phyloP scores from a whole-genome alignment of 345 rosid species.

The Salix brachista region DNA sequence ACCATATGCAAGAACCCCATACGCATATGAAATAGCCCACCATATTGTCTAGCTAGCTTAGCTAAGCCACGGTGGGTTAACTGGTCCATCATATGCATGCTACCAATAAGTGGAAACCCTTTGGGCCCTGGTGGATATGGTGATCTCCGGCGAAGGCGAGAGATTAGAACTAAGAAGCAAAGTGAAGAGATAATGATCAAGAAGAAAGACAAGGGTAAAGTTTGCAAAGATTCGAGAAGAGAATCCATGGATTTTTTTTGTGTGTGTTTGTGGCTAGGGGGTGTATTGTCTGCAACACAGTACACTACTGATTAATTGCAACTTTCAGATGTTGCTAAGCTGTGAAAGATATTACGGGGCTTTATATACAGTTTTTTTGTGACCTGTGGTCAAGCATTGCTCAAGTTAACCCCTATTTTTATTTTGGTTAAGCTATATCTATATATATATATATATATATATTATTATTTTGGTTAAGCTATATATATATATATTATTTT shows the following conservation, averaged over 20 bases:
- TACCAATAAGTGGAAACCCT: constrained; percentile 81
- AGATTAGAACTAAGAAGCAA: constrained; percentile 35
- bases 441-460: too few relatives aligned
- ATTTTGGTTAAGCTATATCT: background rate
- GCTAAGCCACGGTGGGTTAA: constrained; percentile 88
- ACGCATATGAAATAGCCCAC: constrained; percentile 72
- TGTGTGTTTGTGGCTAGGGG: background rate
- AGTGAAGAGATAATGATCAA: constrained; percentile 37
- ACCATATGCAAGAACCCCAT: constrained; percentile 77
- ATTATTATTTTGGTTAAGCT: background rate
- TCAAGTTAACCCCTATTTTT: background rate
- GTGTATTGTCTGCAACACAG: background rate
- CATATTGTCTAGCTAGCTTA: constrained; percentile 54
- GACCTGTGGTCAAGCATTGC: background rate
- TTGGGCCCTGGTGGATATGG: constrained; percentile 89
- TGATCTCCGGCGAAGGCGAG: constrained; percentile 33
- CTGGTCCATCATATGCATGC: constrained; percentile 86
- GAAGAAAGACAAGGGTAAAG: constrained; percentile 3
- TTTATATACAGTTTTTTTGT: constrained; percentile 25
- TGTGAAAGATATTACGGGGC: background rate
- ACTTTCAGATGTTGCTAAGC: constrained; percentile 25
- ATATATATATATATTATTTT: background rate
- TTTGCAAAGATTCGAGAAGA: constrained; percentile 12
- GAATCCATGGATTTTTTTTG: constrained; percentile 12
- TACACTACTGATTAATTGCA: constrained; percentile 5